These are phyloP conservation scores for Penicillium sp. DNA, from an alignment of 2,329 filamentous ascomycete genomes.

Conservation along the genomic window DNA sequence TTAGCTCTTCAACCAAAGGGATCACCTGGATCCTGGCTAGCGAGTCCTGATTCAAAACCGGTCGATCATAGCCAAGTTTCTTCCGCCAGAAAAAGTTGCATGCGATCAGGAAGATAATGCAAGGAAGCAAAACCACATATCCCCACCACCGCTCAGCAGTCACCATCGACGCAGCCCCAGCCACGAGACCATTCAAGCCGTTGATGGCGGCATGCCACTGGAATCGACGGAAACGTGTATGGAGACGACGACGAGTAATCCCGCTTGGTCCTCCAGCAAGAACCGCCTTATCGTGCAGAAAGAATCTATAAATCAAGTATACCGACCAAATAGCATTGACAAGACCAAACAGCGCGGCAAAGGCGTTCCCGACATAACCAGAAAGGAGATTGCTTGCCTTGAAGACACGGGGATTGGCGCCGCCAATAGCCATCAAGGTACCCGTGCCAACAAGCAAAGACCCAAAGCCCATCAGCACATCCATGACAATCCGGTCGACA, in stretches of 20 bases:
- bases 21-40: constrained; percentile 11
- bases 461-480: constrained; percentile 47
- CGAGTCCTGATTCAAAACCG: constrained; percentile 18
- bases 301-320: constrained; percentile 41
- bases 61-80: constrained; percentile 45
- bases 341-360: constrained; percentile 47
- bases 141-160: constrained; percentile 50
- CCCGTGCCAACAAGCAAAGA: constrained; percentile 48
- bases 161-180: constrained; percentile 47
- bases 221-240: constrained; percentile 38
- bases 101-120: constrained; percentile 43
- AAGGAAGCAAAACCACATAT: constrained; percentile 49
- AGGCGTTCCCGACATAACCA: constrained; percentile 51
- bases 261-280: constrained; percentile 27
- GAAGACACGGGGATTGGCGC: constrained; percentile 42
- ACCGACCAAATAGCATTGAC: constrained; percentile 47
- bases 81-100: constrained; percentile 49
- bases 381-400: constrained; percentile 50
- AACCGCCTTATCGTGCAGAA: constrained; percentile 29
- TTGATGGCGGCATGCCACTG: constrained; percentile 45
- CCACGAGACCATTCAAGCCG: constrained; percentile 44
- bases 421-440: constrained; percentile 51
- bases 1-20: constrained; percentile 27
- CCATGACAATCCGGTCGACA: constrained; percentile 49
- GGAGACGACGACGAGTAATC: constrained; percentile 29